A percentile compares a stretch with the other conserved stretches of the same genome.
phyloP scores from a whole-genome alignment of 495 filamentous ascomycete genomes.

The Talaromyces adpressus region DNA sequence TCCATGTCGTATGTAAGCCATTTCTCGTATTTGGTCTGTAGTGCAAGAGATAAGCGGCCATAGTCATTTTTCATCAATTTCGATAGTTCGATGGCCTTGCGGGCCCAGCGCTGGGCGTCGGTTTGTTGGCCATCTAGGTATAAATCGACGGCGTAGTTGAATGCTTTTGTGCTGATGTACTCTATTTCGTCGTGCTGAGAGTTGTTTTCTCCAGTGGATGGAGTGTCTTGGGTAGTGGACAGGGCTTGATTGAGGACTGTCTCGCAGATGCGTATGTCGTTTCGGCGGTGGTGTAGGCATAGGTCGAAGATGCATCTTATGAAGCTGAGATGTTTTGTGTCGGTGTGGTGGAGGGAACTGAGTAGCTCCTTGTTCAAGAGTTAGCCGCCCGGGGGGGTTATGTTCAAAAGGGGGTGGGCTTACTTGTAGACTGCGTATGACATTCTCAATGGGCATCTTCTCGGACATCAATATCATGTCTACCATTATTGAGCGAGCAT shows the following conservation, averaged over 20 bases:
- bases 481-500: not conserved
- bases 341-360: slow-evolving; percentile 11
- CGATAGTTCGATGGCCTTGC: slow-evolving; percentile 58
- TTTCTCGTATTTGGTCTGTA: slow-evolving; percentile 41
- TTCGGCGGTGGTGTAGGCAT: slow-evolving; percentile 33
- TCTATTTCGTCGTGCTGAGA: slow-evolving; percentile 70
- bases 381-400: not conserved
- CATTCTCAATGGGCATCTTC: slow-evolving; percentile 37
- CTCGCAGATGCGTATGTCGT: slow-evolving; percentile 30
- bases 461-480: not conserved
- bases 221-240: not conserved
- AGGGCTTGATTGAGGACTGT: slow-evolving; percentile 29
- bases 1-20: slow-evolving; percentile 2
- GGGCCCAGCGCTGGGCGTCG: slow-evolving; percentile 55
- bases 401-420: not conserved
- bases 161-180: slow-evolving; percentile 66
- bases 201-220: slow-evolving; percentile 6
- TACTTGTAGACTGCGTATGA: slow-evolving; percentile 31
- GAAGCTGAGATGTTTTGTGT: slow-evolving; percentile 46
- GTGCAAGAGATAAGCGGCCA: slow-evolving; percentile 38
- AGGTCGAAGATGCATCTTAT: slow-evolving; percentile 65
- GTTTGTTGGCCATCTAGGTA: slow-evolving; percentile 51
- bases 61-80: slow-evolving; percentile 34
- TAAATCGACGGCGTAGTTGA: slow-evolving; percentile 72
- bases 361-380: slow-evolving; percentile 11